Evolutionary conservation across 106 monocot species (phyloP).

Genomic region (Chionographis japonica): DNA sequence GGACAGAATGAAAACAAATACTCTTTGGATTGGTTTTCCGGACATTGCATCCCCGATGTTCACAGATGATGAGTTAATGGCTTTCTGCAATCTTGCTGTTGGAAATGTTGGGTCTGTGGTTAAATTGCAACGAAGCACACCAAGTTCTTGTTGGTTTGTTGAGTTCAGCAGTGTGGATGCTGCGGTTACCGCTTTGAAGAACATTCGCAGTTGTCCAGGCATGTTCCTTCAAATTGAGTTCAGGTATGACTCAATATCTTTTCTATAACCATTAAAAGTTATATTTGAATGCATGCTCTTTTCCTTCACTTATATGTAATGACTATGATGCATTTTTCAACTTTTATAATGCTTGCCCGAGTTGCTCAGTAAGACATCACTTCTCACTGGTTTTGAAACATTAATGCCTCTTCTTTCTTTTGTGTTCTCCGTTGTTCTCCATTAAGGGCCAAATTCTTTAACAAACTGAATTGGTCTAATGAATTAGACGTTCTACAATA

Average conservation of each 20-base stretch:
- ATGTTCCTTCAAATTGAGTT: slow-evolving; percentile 17
- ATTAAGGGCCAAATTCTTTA: no score
- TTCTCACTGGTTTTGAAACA: no score
- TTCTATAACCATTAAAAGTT: neutral
- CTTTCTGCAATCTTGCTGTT: slow-evolving; percentile 25
- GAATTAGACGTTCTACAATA: no score
- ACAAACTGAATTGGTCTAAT: no score
- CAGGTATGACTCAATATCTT: slow-evolving; percentile 22
- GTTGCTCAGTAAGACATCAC: no score
- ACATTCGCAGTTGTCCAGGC: slow-evolving; percentile 23
- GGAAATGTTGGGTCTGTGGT: slow-evolving; percentile 26
- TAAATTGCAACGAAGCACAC: slow-evolving; percentile 15
- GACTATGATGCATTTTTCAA: neutral
- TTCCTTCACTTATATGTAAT: no score
- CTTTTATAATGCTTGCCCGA: neutral
- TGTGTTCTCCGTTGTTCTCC: no score
- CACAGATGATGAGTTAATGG: slow-evolving; percentile 26
- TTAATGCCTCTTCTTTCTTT: no score
- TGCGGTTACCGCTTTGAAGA: slow-evolving; percentile 18
- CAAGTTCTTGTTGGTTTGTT: slow-evolving; percentile 15
- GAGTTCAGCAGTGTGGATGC: slow-evolving; percentile 37
- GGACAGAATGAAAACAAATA: slow-evolving; percentile 6
- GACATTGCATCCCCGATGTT: slow-evolving; percentile 9
- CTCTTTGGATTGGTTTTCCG: slow-evolving; percentile 21
- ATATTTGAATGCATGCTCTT: no score